Percentiles rank a stretch among this genome's conserved stretches.
Conservation (phyloP, 352 stramenopile genomes). For the Phytophthora podocarpi region DNA sequence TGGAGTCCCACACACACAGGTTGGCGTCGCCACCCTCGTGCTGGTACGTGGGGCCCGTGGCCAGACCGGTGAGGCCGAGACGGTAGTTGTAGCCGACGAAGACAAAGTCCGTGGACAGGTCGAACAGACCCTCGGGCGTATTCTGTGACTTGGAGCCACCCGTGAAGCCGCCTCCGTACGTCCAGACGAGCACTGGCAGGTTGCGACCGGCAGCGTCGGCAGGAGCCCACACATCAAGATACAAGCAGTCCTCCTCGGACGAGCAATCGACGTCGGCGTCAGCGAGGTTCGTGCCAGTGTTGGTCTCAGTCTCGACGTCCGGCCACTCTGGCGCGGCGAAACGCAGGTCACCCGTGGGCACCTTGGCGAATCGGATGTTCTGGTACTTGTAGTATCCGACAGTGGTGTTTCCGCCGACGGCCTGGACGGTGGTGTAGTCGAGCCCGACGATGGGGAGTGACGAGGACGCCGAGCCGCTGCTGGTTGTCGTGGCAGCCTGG, state of each 20-base stretch:
- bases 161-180: constrained; percentile 35
- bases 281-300: constrained; percentile 31
- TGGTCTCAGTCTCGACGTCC: constrained; percentile 24
- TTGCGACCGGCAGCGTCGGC: constrained; percentile 25
- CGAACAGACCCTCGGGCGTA: constrained; percentile 33
- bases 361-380: constrained; percentile 38
- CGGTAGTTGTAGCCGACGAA: constrained; percentile 49
- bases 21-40: constrained; percentile 35
- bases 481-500: neutral
- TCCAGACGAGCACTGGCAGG: constrained; percentile 43
- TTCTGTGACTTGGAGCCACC: constrained; percentile 27
- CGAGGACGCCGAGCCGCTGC: constrained; percentile 4
- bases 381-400: constrained; percentile 44
- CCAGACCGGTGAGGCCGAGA: constrained; percentile 32
- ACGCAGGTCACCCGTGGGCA: constrained; percentile 25
- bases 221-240: constrained; percentile 41
- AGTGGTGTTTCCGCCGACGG: constrained; percentile 29
- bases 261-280: constrained; percentile 28
- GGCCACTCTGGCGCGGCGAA: constrained; percentile 33
- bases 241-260: constrained; percentile 40
- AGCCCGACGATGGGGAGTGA: constrained; percentile 27
- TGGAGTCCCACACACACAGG: constrained; percentile 31
- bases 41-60: constrained; percentile 28
- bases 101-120: constrained; percentile 34
- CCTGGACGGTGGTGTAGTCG: constrained; percentile 36